Conservation (phyloP, 2,329 filamentous ascomycete genomes). For the Apiospora pterosperma region DNA sequence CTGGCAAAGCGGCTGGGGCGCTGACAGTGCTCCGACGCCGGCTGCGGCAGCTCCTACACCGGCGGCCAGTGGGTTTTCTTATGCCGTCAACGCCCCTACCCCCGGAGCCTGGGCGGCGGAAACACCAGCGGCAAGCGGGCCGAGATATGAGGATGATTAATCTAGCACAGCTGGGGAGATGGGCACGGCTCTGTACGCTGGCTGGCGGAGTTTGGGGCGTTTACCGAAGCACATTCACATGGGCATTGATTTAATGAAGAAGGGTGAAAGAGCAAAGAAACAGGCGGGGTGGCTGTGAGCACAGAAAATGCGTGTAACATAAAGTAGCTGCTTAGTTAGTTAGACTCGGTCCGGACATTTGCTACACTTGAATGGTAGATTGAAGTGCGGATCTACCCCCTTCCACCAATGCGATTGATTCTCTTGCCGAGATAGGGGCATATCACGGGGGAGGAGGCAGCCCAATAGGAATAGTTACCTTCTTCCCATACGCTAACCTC, state of each 20-base stretch:
- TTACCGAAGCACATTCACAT: background rate
- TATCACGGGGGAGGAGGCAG: background rate
- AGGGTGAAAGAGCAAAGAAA: background rate
- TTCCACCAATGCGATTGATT: background rate
- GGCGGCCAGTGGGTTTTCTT: conserved; percentile 45
- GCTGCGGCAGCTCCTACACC: conserved; percentile 66
- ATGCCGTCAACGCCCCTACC: conserved; percentile 58
- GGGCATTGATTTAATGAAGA: background rate
- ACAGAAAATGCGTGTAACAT: background rate
- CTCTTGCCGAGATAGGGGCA: background rate
- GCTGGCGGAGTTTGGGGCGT: background rate
- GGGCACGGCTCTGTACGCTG: background rate
- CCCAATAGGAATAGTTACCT: conserved; percentile 4
- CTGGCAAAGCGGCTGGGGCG: conserved; percentile 57
- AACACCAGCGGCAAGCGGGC: conserved; percentile 25
- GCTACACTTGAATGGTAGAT: background rate
- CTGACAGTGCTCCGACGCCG: conserved; percentile 64
- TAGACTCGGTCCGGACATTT: background rate
- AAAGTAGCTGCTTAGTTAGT: background rate
- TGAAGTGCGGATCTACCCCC: background rate
- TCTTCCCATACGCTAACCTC: conserved; percentile 3
- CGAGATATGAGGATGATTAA: conserved; percentile 28
- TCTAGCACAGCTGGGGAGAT: background rate
- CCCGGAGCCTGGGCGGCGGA: conserved; percentile 43
- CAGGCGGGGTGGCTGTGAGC: background rate